These are phyloP conservation scores for Mrakia blollopis DNA, from an alignment of 768 basidiomycete species.

Conservation along the genomic window DNA sequence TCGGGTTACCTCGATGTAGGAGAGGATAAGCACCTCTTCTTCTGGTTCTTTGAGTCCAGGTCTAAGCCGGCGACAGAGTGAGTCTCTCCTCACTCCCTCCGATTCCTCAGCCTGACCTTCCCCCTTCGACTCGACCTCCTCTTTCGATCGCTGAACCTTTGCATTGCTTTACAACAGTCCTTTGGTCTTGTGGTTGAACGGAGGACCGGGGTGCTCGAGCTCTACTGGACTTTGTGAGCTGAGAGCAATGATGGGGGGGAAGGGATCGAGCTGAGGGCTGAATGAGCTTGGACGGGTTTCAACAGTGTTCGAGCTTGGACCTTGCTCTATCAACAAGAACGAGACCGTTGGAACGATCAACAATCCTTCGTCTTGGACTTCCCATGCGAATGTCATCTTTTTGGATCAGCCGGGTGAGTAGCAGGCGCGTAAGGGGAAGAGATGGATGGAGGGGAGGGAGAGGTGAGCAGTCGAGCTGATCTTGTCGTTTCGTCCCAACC, in stretches of 20 bases:
- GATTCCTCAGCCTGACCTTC: not conserved
- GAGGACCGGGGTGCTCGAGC: conserved; percentile 50
- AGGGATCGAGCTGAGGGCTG: not conserved
- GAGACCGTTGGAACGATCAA: conserved; percentile 49
- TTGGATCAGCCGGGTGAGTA: conserved; percentile 50
- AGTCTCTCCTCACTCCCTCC: not conserved
- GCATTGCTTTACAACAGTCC: conserved; percentile 47
- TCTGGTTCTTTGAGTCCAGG: conserved; percentile 81
- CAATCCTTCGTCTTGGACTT: conserved; percentile 85
- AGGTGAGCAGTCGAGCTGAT: not conserved
- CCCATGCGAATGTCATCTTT: conserved; percentile 56
- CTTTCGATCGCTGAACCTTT: not conserved
- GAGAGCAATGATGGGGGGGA: not conserved
- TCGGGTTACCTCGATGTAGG: conserved; percentile 80
- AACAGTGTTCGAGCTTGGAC: conserved; percentile 38
- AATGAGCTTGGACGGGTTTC: not conserved
- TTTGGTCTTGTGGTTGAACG: conserved; percentile 85
- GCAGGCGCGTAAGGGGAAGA: no score
- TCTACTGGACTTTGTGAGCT: conserved; percentile 31
- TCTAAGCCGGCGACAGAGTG: conserved; percentile 60
- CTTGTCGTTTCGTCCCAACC: not conserved
- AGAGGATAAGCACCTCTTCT: conserved; percentile 69
- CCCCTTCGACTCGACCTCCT: no score
- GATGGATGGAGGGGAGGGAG: not conserved
- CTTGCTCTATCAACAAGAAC: conserved; percentile 64